These are phyloP conservation scores for Chalciporus sp. DNA, from an alignment of 1,284 basidiomycete species.

Conservation along the genomic window DNA sequence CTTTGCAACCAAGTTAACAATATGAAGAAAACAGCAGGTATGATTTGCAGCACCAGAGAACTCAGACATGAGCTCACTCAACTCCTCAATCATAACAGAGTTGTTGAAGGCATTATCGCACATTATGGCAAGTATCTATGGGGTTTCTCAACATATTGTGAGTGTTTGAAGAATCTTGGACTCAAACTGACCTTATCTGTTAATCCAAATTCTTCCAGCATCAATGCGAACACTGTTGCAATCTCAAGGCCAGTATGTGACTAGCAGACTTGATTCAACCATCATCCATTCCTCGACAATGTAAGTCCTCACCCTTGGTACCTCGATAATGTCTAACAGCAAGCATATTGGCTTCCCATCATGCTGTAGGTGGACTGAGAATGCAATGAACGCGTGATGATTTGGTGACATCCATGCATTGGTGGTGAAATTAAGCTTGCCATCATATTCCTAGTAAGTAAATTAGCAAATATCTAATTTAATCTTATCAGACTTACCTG, in stretches of 20 bases:
- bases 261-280: neutral
- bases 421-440: constrained; percentile 11
- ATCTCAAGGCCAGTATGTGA: constrained; percentile 1
- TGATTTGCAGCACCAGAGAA: constrained; percentile 26
- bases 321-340: neutral
- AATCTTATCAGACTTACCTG: no score
- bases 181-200: constrained; percentile 1
- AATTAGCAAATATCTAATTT: no score
- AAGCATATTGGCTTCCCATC: neutral
- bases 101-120: constrained; percentile 1
- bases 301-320: neutral
- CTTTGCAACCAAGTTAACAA: constrained; percentile 33
- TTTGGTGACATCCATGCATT: constrained; percentile 9
- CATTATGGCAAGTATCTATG: no score
- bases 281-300: neutral
- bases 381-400: neutral
- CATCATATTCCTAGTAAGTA: constrained; percentile 9
- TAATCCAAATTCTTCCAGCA: constrained; percentile 2
- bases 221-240: neutral
- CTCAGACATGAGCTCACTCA: constrained; percentile 19
- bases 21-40: constrained; percentile 6
- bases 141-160: neutral
- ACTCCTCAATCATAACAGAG: constrained; percentile 27
- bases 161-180: no score
- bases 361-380: neutral